Evolutionary conservation across 306 rosid genomes (phyloP).

Genomic region (Vigna trinervia): DNA sequence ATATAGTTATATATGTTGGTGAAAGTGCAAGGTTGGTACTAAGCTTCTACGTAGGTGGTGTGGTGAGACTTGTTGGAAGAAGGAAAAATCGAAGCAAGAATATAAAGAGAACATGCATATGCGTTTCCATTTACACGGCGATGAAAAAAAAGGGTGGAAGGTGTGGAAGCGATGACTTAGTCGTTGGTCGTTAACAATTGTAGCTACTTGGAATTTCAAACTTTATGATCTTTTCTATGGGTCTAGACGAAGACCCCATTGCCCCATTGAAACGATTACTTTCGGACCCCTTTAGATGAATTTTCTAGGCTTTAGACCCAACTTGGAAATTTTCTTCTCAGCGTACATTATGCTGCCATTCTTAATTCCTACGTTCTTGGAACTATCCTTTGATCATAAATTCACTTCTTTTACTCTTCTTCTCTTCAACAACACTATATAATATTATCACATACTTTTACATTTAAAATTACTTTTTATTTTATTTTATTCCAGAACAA

Average conservation of each 20-base stretch:
- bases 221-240: neutral
- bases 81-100: neutral
- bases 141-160: neutral
- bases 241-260: slow-evolving; percentile 56
- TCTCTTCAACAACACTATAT: neutral
- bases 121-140: slow-evolving; percentile 53
- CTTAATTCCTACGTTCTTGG: neutral
- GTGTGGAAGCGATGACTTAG: slow-evolving; percentile 56
- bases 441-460: too few species aligned
- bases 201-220: slow-evolving; percentile 45
- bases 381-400: neutral
- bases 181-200: slow-evolving; percentile 52
- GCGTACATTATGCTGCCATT: neutral
- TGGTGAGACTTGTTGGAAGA: neutral
- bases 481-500: neutral
- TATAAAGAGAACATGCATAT: neutral
- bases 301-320: slow-evolving; percentile 42
- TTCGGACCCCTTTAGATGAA: slow-evolving; percentile 37
- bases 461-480: too few species aligned
- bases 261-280: slow-evolving; percentile 45
- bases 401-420: neutral
- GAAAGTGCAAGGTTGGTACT: neutral
- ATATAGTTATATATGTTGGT: neutral
- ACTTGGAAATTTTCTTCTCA: neutral
- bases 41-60: slow-evolving; percentile 36